Evolutionary conservation across 2,329 filamentous ascomycete genomes (phyloP).

Genomic region (Tolypocladium nubicola): DNA sequence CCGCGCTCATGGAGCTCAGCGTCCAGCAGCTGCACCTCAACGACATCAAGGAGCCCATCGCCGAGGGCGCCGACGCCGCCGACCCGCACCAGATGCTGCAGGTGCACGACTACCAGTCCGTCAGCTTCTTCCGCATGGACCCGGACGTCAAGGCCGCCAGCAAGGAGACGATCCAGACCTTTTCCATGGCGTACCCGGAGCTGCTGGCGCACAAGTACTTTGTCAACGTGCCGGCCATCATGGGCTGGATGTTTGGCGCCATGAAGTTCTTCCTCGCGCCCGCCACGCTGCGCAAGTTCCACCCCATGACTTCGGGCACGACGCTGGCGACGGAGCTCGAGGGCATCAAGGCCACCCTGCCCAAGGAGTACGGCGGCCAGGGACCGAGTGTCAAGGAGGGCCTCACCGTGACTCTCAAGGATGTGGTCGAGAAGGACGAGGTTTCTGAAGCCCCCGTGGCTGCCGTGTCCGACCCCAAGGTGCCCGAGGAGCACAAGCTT

Average conservation of each 20-base stretch:
- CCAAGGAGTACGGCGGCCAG: conserved; percentile 70
- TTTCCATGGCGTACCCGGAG: conserved; percentile 80
- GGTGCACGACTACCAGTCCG: conserved; percentile 84
- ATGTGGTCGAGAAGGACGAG: conserved; percentile 1
- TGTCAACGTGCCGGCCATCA: conserved; percentile 82
- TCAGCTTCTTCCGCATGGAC: conserved; percentile 78
- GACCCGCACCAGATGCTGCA: conserved; percentile 89
- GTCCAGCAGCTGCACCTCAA: conserved; percentile 63
- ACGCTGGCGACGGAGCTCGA: conserved; percentile 53
- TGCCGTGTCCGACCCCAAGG: conserved; percentile 7
- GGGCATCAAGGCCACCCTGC: conserved; percentile 52
- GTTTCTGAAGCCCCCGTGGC: conserved; percentile 6
- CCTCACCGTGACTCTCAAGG: conserved; percentile 17
- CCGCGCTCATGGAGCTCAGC: conserved; percentile 81
- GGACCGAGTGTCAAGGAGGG: conserved; percentile 34
- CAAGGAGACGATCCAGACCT: conserved; percentile 70
- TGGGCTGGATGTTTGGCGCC: conserved; percentile 75
- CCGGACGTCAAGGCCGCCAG: conserved; percentile 65
- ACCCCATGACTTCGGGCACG: conserved; percentile 64
- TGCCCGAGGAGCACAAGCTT: conserved; percentile 4
- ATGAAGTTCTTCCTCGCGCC: conserved; percentile 67
- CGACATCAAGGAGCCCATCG: conserved; percentile 58
- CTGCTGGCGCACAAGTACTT: conserved; percentile 82
- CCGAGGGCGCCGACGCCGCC: conserved; percentile 56
- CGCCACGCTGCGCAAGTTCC: conserved; percentile 70